Evolutionary conservation across 2,329 filamentous ascomycete genomes (phyloP).

Genomic region (Aspergillus fischeri): DNA sequence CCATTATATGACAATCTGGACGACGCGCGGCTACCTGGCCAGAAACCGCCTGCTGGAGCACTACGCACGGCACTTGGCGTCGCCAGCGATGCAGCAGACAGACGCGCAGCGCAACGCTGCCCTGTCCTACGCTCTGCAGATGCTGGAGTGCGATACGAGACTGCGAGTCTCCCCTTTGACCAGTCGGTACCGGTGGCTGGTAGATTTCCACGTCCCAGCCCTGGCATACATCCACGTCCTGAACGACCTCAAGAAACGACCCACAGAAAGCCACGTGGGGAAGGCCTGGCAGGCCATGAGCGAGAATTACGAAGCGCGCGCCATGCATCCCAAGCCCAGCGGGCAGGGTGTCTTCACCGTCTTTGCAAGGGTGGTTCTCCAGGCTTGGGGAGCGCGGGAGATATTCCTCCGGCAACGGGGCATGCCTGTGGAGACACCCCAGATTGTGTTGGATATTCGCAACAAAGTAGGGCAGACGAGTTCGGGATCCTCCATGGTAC

Average conservation of each 20-base stretch:
- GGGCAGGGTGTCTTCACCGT: constrained; percentile 22
- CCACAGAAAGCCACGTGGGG: constrained; percentile 29
- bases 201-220: constrained; percentile 46
- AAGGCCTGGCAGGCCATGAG: constrained; percentile 45
- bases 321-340: constrained; percentile 3
- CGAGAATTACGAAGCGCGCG: constrained; percentile 42
- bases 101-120: constrained; percentile 29
- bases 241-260: constrained; percentile 40
- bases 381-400: constrained; percentile 39
- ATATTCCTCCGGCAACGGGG: constrained; percentile 9
- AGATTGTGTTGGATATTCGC: constrained; percentile 26
- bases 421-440: constrained; percentile 15
- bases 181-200: constrained; percentile 42
- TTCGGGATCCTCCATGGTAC: too few species aligned
- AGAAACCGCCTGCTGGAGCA: constrained; percentile 50
- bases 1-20: constrained; percentile 49
- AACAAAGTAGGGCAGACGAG: too few species aligned
- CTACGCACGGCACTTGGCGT: constrained; percentile 30
- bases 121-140: constrained; percentile 27
- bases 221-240: constrained; percentile 46
- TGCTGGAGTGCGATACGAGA: constrained; percentile 47
- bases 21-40: constrained; percentile 43
- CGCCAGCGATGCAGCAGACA: constrained; percentile 16
- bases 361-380: constrained; percentile 38
- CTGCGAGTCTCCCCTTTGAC: constrained; percentile 40